Evolutionary conservation across 2,329 filamentous ascomycete genomes (phyloP).

Genomic region (Aphanocladium album): DNA sequence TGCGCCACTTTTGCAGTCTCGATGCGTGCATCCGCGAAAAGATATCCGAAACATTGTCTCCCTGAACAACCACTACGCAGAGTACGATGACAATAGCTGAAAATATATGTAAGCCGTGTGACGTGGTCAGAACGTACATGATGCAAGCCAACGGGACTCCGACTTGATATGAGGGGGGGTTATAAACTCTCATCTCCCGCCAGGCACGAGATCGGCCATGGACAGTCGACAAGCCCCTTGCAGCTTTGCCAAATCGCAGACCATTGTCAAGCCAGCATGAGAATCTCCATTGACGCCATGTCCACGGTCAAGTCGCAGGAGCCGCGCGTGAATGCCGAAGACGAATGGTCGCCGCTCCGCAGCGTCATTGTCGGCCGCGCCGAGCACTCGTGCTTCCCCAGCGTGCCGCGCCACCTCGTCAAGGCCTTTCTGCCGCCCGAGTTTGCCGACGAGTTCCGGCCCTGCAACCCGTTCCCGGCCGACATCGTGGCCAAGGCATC

Average conservation of each 20-base stretch:
- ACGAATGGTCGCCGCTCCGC: constrained; percentile 24
- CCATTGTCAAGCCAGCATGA: neutral
- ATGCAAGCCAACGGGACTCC: neutral
- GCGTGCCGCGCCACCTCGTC: constrained; percentile 20
- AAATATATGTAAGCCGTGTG: neutral
- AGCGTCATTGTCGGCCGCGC: constrained; percentile 25
- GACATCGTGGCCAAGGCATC: constrained; percentile 20
- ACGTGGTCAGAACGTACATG: neutral
- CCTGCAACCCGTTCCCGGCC: constrained; percentile 19
- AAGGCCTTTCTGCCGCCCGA: constrained; percentile 17
- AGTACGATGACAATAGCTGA: too few relatives aligned
- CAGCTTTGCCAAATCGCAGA: too few relatives aligned
- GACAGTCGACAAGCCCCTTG: too few relatives aligned
- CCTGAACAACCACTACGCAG: neutral
- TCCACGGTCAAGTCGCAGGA: neutral
- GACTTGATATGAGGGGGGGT: neutral
- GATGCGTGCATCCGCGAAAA: neutral
- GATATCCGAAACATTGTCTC: neutral
- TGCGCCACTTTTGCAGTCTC: neutral
- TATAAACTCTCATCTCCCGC: neutral
- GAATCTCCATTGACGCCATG: neutral
- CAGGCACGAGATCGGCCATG: too few relatives aligned
- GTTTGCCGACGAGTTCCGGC: constrained; percentile 16
- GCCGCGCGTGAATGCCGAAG: constrained; percentile 14
- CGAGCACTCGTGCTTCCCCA: constrained; percentile 21